Evolutionary conservation across 441 rosid genomes (phyloP).

Genomic region (Bruguiera hainesii): DNA sequence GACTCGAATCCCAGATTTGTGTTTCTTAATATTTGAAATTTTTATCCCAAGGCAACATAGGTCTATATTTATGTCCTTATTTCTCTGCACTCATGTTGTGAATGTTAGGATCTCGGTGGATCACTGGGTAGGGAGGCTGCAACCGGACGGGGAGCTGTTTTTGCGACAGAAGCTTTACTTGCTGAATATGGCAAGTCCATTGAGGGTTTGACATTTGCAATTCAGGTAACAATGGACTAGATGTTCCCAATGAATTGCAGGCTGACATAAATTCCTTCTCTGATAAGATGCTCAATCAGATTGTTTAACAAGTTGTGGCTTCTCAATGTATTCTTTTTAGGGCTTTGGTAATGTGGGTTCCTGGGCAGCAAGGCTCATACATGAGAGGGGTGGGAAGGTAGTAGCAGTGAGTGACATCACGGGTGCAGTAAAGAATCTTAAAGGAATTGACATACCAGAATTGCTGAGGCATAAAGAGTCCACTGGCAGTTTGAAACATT

Average conservation of each 20-base stretch:
- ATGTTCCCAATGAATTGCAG: not conserved
- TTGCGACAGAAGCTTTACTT: slow-evolving; percentile 88
- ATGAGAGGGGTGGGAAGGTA: slow-evolving; percentile 88
- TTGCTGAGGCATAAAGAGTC: slow-evolving; percentile 58
- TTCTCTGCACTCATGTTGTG: slow-evolving; percentile 13
- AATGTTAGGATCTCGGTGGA: slow-evolving; percentile 90
- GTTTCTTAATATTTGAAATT: slow-evolving; percentile 6
- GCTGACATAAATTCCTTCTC: not conserved
- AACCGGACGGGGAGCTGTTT: slow-evolving; percentile 91
- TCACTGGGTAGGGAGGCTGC: slow-evolving; percentile 99
- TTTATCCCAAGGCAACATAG: not conserved
- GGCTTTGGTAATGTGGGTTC: slow-evolving; percentile 98
- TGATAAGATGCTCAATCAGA: not conserved
- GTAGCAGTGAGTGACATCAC: slow-evolving; percentile 87
- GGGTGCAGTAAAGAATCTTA: slow-evolving; percentile 74
- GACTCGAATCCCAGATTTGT: not conserved
- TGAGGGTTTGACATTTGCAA: slow-evolving; percentile 64
- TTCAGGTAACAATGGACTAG: slow-evolving; percentile 52
- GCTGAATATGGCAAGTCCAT: slow-evolving; percentile 81
- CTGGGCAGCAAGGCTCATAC: slow-evolving; percentile 81
- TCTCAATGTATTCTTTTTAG: slow-evolving; percentile 26
- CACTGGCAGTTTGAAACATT: slow-evolving; percentile 54
- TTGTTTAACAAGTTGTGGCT: not conserved
- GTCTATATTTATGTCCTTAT: not conserved
- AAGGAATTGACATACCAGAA: slow-evolving; percentile 67